Conservation (phyloP, 306 rosid species). For the Sicyos edulis region DNA sequence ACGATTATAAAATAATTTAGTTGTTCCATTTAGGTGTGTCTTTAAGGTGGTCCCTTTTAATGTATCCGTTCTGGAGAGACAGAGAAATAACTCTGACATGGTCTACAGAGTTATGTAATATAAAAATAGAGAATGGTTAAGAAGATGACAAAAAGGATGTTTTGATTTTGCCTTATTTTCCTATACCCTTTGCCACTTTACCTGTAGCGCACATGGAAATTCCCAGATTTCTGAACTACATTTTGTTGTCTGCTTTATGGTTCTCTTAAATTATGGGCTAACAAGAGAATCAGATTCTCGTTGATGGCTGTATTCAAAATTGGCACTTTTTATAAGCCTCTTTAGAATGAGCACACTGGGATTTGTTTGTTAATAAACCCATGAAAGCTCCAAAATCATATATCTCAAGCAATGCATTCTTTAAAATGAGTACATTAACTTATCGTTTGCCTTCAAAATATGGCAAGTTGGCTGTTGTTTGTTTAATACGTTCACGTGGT, state of each 20-base stretch:
- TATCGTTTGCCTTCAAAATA: neutral
- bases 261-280: conserved; percentile 15
- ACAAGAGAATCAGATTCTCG: conserved; percentile 32
- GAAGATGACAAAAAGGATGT: conserved; percentile 43
- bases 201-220: conserved; percentile 52
- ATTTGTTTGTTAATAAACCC: conserved; percentile 14
- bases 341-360: neutral
- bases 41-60: conserved; percentile 20
- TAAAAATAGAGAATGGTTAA: conserved; percentile 26
- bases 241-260: conserved; percentile 39
- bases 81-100: conserved; percentile 23
- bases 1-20: conserved; percentile 9
- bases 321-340: neutral
- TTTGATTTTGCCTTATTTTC: conserved; percentile 29
- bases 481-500: conserved; percentile 16
- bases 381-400: neutral
- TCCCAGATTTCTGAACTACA: conserved; percentile 29
- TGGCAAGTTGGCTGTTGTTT: conserved; percentile 1
- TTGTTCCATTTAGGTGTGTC: conserved; percentile 17
- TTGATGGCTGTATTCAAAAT: conserved; percentile 23
- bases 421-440: neutral
- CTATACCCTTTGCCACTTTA: conserved; percentile 38
- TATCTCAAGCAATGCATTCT: conserved; percentile 9
- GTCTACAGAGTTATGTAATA: conserved; percentile 16
- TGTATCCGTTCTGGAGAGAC: conserved; percentile 21